Evolutionary conservation across 1,284 basidiomycete genomes (phyloP).

Genomic region (Heterobasidion annosum): DNA sequence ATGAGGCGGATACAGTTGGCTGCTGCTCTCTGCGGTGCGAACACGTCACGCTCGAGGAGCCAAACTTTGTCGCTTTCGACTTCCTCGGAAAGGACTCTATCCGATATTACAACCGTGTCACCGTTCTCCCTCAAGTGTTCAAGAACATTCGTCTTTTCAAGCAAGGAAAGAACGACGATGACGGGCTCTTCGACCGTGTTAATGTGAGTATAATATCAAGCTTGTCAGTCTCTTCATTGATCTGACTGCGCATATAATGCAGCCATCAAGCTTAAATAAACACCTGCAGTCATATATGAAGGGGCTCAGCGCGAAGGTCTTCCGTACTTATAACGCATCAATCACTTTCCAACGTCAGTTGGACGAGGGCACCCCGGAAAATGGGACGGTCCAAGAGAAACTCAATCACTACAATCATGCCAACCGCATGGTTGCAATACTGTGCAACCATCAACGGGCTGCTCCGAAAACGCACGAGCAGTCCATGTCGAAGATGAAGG

Average conservation of each 20-base stretch:
- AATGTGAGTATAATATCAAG: slow-evolving; percentile 43
- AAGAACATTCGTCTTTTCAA: slow-evolving; percentile 49
- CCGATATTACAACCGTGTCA: slow-evolving; percentile 86
- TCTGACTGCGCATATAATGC: slow-evolving; percentile 2
- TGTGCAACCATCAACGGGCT: slow-evolving; percentile 96
- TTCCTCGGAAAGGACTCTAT: slow-evolving; percentile 98
- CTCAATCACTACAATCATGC: slow-evolving; percentile 93
- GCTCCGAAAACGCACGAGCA: slow-evolving; percentile 87
- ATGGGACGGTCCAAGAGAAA: slow-evolving; percentile 82
- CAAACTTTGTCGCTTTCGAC: slow-evolving; percentile 85
- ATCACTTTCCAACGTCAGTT: slow-evolving; percentile 88
- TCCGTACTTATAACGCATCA: slow-evolving; percentile 98
- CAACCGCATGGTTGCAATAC: slow-evolving; percentile 89
- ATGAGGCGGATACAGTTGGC: slow-evolving; percentile 95
- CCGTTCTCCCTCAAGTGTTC: slow-evolving; percentile 70
- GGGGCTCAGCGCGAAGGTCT: slow-evolving; percentile 94
- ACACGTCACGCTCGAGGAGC: slow-evolving; percentile 85
- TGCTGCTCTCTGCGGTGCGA: slow-evolving; percentile 95
- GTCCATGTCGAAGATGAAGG: slow-evolving; percentile 85
- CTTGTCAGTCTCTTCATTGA: not conserved
- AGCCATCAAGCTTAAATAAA: slow-evolving; percentile 85
- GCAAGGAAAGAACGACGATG: slow-evolving; percentile 80
- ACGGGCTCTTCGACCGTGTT: slow-evolving; percentile 91
- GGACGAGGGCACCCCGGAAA: slow-evolving; percentile 63
- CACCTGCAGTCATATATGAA: slow-evolving; percentile 91